Base-by-base conservation (phyloP, 345 rosid genomes). In the Odontarrhena argentea region DNA sequence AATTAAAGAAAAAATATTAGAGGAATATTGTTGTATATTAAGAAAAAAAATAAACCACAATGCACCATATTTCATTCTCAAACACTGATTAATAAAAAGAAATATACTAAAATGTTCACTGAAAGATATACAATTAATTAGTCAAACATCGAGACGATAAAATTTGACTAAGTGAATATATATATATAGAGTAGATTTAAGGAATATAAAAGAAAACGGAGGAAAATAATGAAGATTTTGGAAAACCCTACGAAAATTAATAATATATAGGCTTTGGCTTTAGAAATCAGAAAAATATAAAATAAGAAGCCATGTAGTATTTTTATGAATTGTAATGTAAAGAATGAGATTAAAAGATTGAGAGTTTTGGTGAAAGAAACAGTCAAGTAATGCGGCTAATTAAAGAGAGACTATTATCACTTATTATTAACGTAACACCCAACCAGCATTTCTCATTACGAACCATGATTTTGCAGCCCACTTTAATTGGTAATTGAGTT, bases 371-470 rank as follows among this genome's bases (percentile, higher is more conserved):
- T 30, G 54, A 35, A 55, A 48, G 63, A 32, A 67, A 76, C 67
- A 74, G 86, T 87, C 87, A 87, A 87, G 49, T 62, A 80, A 67
- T 75, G 85, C 86, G 89, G 86, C 74, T 67, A 67, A 67, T 18
- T 18, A 18, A 18, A 18, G 22, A 58, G 71, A 57, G 54, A 24
- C 78, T 78, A 74, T 50, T 50, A 72, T 75, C 68, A 73, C 79
- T 84, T 38, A 76, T 84, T 38, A 76, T 80, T 75, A 71, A 78
- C 65, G 78, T 52, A 44, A 52, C 77, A 60, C 53, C 28, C 10
- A 60, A 68, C 71, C 35, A 56, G 67, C 79, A 82, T 4, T 36
- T 62, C 34, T 55, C 75, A 46, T 38, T 47, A 55, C 10, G 34
- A 47, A 55, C 75, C 65, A 71, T 48, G 5, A 71, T 71, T 24